phyloP scores from a whole-genome alignment of 768 basidiomycete species.

The Suillus paluster region DNA sequence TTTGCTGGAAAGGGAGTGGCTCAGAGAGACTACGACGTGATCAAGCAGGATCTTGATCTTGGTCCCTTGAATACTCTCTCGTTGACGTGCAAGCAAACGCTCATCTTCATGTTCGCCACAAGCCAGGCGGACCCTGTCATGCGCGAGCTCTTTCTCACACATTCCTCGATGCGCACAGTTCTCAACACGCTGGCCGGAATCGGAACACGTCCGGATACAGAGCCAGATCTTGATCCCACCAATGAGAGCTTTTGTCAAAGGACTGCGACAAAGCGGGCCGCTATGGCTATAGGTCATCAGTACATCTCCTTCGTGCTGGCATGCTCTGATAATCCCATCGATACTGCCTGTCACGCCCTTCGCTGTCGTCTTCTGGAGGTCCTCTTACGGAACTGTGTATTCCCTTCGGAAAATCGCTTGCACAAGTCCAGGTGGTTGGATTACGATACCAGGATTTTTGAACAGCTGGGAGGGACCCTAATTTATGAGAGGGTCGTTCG shows the following conservation, averaged over 20 bases:
- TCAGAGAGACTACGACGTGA: not conserved
- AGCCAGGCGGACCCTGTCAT: not conserved
- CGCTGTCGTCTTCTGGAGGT: slow-evolving; percentile 2
- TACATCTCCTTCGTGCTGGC: not conserved
- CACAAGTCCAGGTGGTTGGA: not conserved
- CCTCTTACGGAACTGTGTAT: slow-evolving; percentile 2
- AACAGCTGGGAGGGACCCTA: not conserved
- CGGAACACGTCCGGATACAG: not conserved
- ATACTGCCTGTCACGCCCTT: not conserved
- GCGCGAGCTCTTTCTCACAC: slow-evolving; percentile 2
- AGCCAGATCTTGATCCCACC: not conserved
- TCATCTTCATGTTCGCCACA: slow-evolving; percentile 1
- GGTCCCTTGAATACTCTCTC: slow-evolving; percentile 1
- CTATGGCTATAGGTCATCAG: slow-evolving; percentile 1
- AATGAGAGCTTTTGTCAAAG: slow-evolving; percentile 1
- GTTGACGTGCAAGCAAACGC: slow-evolving; percentile 2
- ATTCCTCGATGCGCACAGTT: not conserved
- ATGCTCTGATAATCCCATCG: not conserved
- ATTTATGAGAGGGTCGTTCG: not conserved
- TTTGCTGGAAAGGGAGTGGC: slow-evolving; percentile 1
- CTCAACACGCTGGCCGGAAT: not conserved
- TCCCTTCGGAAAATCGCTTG: slow-evolving; percentile 1
- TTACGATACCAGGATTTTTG: slow-evolving; percentile 1
- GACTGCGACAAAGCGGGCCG: not conserved
- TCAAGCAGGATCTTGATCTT: not conserved